Percentiles rank a stretch among this genome's conserved stretches.
These are phyloP conservation scores for Boletus pseudopeckii DNA, from an alignment of 768 basidiomycete species.

Conservation along the genomic window DNA sequence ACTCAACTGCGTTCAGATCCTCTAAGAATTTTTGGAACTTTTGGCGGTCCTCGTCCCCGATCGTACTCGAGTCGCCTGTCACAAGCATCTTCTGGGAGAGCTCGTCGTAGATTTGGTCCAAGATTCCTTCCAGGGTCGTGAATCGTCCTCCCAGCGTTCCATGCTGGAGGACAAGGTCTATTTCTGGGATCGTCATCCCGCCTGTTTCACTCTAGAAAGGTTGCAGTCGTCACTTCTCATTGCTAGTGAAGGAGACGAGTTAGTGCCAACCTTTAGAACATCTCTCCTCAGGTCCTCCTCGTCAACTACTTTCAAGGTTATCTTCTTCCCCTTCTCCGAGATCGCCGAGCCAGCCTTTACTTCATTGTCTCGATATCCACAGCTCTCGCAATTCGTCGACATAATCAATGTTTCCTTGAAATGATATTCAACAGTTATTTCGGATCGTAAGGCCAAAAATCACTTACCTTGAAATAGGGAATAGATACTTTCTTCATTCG, in stretches of 20 bases:
- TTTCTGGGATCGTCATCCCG: slow-evolving; percentile 88
- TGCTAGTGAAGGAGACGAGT: not conserved
- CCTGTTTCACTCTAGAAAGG: slow-evolving; percentile 83
- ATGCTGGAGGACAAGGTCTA: slow-evolving; percentile 85
- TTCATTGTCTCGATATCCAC: slow-evolving; percentile 97
- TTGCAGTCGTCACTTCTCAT: not conserved
- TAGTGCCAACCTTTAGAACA: slow-evolving; percentile 74
- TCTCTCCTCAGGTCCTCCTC: slow-evolving; percentile 90
- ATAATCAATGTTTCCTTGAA: slow-evolving; percentile 90
- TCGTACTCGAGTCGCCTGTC: slow-evolving; percentile 57
- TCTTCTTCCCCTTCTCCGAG: slow-evolving; percentile 80
- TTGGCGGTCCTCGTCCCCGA: slow-evolving; percentile 41
- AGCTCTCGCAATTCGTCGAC: slow-evolving; percentile 94
- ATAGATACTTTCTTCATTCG: slow-evolving; percentile 95
- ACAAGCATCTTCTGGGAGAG: slow-evolving; percentile 84
- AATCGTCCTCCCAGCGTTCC: slow-evolving; percentile 97
- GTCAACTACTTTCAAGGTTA: slow-evolving; percentile 88
- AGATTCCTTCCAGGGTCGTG: slow-evolving; percentile 93
- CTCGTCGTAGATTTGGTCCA: slow-evolving; percentile 94
- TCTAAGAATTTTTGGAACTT: slow-evolving; percentile 76
- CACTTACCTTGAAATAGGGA: slow-evolving; percentile 88
- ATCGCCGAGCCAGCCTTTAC: slow-evolving; percentile 93
- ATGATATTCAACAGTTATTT: not conserved
- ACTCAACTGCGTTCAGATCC: slow-evolving; percentile 66
- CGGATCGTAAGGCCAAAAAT: not conserved